Percentiles rank a stretch among this genome's conserved stretches.
These are phyloP conservation scores for Margaritispora aquatica DNA, from an alignment of 495 filamentous ascomycete species.

Conservation along the genomic window DNA sequence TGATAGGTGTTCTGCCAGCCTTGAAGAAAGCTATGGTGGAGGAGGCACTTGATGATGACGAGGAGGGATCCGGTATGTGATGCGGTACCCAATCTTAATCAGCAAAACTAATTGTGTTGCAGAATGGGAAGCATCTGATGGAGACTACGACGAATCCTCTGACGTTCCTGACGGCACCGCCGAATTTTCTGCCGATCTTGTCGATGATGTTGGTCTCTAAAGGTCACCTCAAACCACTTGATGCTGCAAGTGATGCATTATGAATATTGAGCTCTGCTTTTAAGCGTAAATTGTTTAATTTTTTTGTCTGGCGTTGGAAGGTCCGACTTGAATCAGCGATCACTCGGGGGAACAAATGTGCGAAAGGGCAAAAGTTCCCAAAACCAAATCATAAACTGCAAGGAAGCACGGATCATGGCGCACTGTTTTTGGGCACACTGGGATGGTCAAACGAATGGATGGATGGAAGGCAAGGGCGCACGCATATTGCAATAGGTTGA, in stretches of 20 bases:
- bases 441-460: no score
- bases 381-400: slow-evolving; percentile 2
- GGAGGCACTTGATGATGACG: slow-evolving; percentile 46
- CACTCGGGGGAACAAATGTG: neutral
- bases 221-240: no score
- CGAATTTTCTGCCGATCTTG: slow-evolving; percentile 7
- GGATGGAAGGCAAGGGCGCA: neutral
- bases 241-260: no score
- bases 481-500: neutral
- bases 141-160: slow-evolving; percentile 27
- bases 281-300: neutral
- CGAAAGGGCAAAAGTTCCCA: neutral
- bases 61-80: slow-evolving; percentile 47
- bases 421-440: neutral
- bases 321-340: neutral
- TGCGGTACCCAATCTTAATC: neutral
- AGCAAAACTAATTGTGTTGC: slow-evolving; percentile 1
- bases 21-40: slow-evolving; percentile 39
- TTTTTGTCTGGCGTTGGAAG: neutral
- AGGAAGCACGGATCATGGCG: neutral
- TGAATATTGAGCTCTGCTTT: neutral
- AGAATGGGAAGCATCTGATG: slow-evolving; percentile 33
- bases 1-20: slow-evolving; percentile 34
- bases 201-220: no score
- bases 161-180: slow-evolving; percentile 22